phyloP scores from a whole-genome alignment of 495 filamentous ascomycete genomes.

The Trichoderma erinaceum region DNA sequence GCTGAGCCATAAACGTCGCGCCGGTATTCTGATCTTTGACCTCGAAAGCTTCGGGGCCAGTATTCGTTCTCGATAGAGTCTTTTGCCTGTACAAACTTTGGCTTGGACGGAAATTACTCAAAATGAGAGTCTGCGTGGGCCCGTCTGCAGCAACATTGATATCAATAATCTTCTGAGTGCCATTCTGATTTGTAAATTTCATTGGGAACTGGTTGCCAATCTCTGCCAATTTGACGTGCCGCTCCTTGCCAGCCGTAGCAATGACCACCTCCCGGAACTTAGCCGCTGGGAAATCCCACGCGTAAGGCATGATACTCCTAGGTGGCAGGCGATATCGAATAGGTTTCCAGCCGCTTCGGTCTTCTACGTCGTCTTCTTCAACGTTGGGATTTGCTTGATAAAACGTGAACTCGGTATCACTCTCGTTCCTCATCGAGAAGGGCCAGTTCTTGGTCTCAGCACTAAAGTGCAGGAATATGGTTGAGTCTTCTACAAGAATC shows the following conservation, averaged over 20 bases:
- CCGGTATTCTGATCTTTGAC: slow-evolving; percentile 84
- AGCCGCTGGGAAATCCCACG: slow-evolving; percentile 97
- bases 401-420: slow-evolving; percentile 91
- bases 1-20: slow-evolving; percentile 79
- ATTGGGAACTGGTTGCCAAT: slow-evolving; percentile 92
- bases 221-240: slow-evolving; percentile 88
- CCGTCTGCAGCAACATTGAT: slow-evolving; percentile 93
- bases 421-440: slow-evolving; percentile 97
- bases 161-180: slow-evolving; percentile 76
- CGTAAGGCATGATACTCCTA: slow-evolving; percentile 97
- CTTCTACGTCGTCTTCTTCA: slow-evolving; percentile 79
- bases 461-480: slow-evolving; percentile 86
- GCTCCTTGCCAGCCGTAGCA: slow-evolving; percentile 67
- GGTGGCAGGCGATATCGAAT: slow-evolving; percentile 90
- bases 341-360: slow-evolving; percentile 77
- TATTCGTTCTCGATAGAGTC: slow-evolving; percentile 51
- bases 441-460: slow-evolving; percentile 93
- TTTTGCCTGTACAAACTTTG: slow-evolving; percentile 94
- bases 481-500: slow-evolving; percentile 82
- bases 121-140: slow-evolving; percentile 84
- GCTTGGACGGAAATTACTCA: slow-evolving; percentile 91
- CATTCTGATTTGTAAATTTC: slow-evolving; percentile 58
- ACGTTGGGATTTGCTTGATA: slow-evolving; percentile 68
- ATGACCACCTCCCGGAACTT: slow-evolving; percentile 90
- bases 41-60: slow-evolving; percentile 66